Base-by-base conservation (phyloP, 495 filamentous ascomycete genomes). In the Chaetomidium leptoderma region DNA sequence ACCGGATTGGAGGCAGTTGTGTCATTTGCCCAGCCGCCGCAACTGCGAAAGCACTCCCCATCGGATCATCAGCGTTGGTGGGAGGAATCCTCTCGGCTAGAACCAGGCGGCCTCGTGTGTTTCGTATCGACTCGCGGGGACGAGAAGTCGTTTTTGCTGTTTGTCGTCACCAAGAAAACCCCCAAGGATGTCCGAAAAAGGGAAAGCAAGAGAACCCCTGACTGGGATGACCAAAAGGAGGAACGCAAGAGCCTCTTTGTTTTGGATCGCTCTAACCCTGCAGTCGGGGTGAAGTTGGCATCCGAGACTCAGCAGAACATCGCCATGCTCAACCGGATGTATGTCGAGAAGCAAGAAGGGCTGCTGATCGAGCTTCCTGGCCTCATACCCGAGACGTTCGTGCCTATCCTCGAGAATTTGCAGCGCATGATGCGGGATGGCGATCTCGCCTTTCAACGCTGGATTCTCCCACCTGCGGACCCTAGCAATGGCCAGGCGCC, bases 41-140 rank as follows among this genome's bases (percentile, higher is more conserved):
- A 47, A 33, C 6, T 64, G 19, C 45, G 40, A 14, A 63, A 63
- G 54, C 52, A 74, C 8, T 53, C 54, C 40, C 67, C 63, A 21
- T 50, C 58, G 13, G 50, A 80, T 45, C 73, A 80, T 27, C 61
- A 72, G 47, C 75, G 79, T 7, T 89, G 82, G 83, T 90, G 85
- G 86, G 60, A 74, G 21, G 45, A 65, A 6, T 83, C 77, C 0
- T 86, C 79, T 46, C 76, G 78, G 17, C 70, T 89, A 4, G 76
- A 79, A 44, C 53, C 70, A 17, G 83, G 82, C 37, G 76, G 81
- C 4, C 68, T 89, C 1, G 70, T 89, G 0, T 86, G 82, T 45
- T 65, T 88, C 10, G 67, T 84, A 0, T 74, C 74, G 44, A 14
- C 23, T 7, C 14, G 16, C 1, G 64, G 68, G 0, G 68, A 67